phyloP scores from a whole-genome alignment of 78 protist species.

The Cavenderia fasciculata region DNA sequence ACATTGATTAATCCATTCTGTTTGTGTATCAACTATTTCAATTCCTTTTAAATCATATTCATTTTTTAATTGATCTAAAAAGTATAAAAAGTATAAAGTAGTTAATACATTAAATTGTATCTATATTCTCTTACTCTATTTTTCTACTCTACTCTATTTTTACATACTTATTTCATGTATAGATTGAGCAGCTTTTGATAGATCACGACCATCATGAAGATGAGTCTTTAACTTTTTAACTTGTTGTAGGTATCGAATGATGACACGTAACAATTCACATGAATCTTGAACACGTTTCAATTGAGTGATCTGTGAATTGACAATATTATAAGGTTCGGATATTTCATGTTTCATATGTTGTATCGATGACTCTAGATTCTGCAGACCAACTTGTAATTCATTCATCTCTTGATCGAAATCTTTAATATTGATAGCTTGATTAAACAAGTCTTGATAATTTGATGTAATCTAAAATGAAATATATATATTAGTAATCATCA shows the following conservation, averaged over 20 bases:
- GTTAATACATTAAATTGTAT: too few species aligned
- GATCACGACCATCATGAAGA: constrained; percentile 59
- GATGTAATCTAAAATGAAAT: background rate
- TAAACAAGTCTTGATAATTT: constrained; percentile 54
- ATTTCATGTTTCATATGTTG: constrained; percentile 50
- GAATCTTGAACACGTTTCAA: constrained; percentile 60
- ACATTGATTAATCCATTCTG: constrained; percentile 56
- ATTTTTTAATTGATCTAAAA: constrained; percentile 16
- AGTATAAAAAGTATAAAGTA: background rate
- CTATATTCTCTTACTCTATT: background rate
- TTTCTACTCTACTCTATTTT: background rate
- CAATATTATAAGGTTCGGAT: constrained; percentile 37
- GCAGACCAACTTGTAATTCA: constrained; percentile 6
- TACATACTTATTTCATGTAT: constrained; percentile 57
- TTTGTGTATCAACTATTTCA: constrained; percentile 56
- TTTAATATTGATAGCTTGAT: constrained; percentile 44
- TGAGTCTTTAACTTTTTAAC: constrained; percentile 65
- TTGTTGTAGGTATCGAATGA: constrained; percentile 37
- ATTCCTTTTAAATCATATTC: constrained; percentile 51
- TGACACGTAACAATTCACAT: constrained; percentile 58
- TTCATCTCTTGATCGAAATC: constrained; percentile 51
- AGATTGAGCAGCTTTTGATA: constrained; percentile 78
- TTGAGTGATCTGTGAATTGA: constrained; percentile 31
- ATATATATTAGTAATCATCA: background rate
- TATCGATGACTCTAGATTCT: constrained; percentile 29